Conservation (phyloP, 176 grass and related monocot species). For the Rhynchospora breviuscula region DNA sequence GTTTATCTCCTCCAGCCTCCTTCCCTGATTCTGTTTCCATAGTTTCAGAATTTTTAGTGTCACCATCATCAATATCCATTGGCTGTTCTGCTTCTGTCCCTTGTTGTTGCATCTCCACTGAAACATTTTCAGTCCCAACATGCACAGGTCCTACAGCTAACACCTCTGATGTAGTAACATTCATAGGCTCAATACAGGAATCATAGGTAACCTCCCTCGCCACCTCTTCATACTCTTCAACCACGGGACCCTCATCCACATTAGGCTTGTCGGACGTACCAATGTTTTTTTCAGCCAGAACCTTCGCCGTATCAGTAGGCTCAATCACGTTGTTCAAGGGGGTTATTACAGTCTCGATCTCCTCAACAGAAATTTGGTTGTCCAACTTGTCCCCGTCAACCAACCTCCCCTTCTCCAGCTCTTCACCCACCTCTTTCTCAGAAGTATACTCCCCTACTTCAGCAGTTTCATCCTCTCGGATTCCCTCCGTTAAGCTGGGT, state of each 20-base stretch:
- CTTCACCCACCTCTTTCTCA: not conserved
- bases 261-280: not conserved
- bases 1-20: not conserved
- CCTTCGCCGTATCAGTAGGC: not conserved
- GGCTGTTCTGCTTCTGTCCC: not conserved
- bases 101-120: not conserved
- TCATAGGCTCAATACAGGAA: not conserved
- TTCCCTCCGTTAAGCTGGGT: not conserved
- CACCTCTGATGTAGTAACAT: not conserved
- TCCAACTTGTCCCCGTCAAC: not conserved
- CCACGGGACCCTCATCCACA: not conserved
- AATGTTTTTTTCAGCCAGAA: not conserved
- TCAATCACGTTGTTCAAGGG: not conserved
- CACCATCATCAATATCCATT: slow-evolving; percentile 2
- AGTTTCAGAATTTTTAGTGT: not conserved
- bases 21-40: not conserved
- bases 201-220: not conserved
- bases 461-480: not conserved
- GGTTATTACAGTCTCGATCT: not conserved
- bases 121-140: not conserved
- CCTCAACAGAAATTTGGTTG: not conserved
- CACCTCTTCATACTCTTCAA: not conserved
- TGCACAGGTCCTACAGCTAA: not conserved
- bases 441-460: not conserved
- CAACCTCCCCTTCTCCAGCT: not conserved